A percentile compares a stretch with the other conserved stretches of the same genome.
Conservation (phyloP, 345 rosid genomes). For the Noccaea caerulescens region DNA sequence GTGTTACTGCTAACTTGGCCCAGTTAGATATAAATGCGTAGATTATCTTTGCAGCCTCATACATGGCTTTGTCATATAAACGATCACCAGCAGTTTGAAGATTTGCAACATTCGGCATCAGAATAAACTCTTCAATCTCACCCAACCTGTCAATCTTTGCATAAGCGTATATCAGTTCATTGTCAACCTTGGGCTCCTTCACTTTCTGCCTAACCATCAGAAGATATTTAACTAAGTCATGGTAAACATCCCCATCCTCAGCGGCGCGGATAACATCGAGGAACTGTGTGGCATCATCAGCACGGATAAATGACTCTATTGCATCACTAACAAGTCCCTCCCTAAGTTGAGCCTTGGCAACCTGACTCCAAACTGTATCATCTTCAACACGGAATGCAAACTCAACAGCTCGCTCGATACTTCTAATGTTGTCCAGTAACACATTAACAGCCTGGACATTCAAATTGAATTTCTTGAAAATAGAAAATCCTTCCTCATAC, state of each 20-base stretch:
- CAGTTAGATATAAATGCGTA: conserved; percentile 94
- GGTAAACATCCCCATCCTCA: conserved; percentile 83
- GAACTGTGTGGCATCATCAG: conserved; percentile 83
- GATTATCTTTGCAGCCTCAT: conserved; percentile 97
- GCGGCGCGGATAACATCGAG: conserved; percentile 75
- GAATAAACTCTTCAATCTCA: conserved; percentile 95
- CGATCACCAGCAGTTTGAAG: conserved; percentile 98
- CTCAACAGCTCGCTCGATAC: conserved; percentile 92
- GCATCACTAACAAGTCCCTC: conserved; percentile 98
- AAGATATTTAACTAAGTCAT: conserved; percentile 93
- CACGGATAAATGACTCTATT: conserved; percentile 96
- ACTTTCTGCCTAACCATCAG: conserved; percentile 97
- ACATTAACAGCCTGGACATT: conserved; percentile 84
- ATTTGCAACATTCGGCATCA: conserved; percentile 98
- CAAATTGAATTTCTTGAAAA: conserved; percentile 85
- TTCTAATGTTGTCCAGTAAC: conserved; percentile 67
- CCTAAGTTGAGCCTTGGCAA: conserved; percentile 91
- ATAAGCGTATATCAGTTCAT: conserved; percentile 97
- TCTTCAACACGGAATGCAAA: conserved; percentile 99
- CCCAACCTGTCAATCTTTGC: conserved; percentile 93
- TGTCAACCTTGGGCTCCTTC: conserved; percentile 95
- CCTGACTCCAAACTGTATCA: conserved; percentile 98
- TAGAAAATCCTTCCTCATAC: conserved; percentile 86
- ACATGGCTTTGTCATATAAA: conserved; percentile 79
- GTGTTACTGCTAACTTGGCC: conserved; percentile 96